Evolutionary conservation across 73 alveolate genomes (phyloP).

Genomic region (Uronychia binucleata): DNA sequence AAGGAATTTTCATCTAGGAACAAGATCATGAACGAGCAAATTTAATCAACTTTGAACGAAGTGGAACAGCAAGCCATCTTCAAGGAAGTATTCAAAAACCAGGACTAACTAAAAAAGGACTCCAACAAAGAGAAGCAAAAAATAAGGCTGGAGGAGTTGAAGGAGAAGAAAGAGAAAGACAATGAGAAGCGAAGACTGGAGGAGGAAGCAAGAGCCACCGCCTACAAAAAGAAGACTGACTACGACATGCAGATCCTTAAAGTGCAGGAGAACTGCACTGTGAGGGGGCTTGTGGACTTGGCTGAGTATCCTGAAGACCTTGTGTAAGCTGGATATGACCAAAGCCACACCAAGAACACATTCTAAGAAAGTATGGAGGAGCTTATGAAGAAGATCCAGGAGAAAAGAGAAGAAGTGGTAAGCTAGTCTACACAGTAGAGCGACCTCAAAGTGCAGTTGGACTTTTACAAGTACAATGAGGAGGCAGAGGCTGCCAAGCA

Average conservation of each 20-base stretch:
- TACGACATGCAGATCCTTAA: constrained; percentile 10
- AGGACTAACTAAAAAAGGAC: constrained; percentile 2
- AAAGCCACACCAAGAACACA: not conserved
- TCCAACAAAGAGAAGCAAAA: constrained; percentile 5
- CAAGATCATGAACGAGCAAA: constrained; percentile 19
- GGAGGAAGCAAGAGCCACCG: not conserved
- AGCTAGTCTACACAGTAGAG: not conserved
- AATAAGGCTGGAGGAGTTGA: not conserved
- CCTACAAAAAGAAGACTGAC: constrained; percentile 9
- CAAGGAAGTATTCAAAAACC: constrained; percentile 31
- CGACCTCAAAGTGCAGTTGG: not conserved
- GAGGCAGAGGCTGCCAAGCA: not conserved
- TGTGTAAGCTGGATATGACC: not conserved
- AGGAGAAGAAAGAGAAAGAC: constrained; percentile 6
- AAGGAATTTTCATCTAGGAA: constrained; percentile 10
- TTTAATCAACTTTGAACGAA: constrained; percentile 7
- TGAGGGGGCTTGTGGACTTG: constrained; percentile 4
- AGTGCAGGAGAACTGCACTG: constrained; percentile 9
- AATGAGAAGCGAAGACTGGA: not conserved
- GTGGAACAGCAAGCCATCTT: constrained; percentile 34
- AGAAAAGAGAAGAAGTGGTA: not conserved
- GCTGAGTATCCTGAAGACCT: constrained; percentile 6
- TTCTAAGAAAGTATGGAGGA: not conserved
- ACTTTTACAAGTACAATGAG: not conserved
- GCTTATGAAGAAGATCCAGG: not conserved